Conservation (phyloP, 208 protist genomes). For the Trypanosoma theileri region DNA sequence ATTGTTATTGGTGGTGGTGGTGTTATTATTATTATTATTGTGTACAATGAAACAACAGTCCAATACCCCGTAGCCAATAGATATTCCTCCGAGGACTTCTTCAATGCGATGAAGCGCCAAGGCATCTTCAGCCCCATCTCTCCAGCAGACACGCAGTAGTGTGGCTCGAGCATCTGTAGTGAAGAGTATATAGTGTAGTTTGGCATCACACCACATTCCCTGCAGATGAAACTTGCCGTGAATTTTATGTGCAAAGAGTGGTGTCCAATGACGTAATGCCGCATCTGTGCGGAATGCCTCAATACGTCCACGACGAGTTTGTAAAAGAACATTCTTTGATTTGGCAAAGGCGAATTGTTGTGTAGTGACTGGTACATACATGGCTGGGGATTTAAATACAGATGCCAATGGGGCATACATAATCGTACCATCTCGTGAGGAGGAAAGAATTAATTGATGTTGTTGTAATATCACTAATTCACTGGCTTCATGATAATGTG, state of each 20-base stretch:
- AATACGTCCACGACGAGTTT: constrained; percentile 66
- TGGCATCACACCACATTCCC: constrained; percentile 69
- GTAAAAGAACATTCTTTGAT: constrained; percentile 58
- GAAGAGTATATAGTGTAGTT: constrained; percentile 66
- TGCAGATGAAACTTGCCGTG: constrained; percentile 67
- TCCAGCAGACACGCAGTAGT: constrained; percentile 55
- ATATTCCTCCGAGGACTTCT: constrained; percentile 50
- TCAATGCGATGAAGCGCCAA: constrained; percentile 49
- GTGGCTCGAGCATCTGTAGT: constrained; percentile 80
- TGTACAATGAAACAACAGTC: constrained; percentile 54
- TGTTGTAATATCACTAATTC: constrained; percentile 53
- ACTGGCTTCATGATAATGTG: constrained; percentile 87
- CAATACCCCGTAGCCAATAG: constrained; percentile 52
- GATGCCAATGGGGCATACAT: constrained; percentile 57
- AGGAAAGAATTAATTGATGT: constrained; percentile 73
- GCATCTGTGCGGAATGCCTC: constrained; percentile 71
- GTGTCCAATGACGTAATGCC: constrained; percentile 48
- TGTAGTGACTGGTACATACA: constrained; percentile 66
- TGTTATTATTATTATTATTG: not conserved
- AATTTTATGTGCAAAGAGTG: constrained; percentile 70
- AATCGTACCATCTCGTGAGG: constrained; percentile 77
- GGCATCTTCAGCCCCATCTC: constrained; percentile 38
- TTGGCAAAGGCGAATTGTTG: constrained; percentile 73
- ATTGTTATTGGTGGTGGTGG: too few relatives aligned
- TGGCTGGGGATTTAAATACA: constrained; percentile 70